These are phyloP conservation scores for Acacia acuminata DNA, from an alignment of 306 rosid species.

Conservation along the genomic window DNA sequence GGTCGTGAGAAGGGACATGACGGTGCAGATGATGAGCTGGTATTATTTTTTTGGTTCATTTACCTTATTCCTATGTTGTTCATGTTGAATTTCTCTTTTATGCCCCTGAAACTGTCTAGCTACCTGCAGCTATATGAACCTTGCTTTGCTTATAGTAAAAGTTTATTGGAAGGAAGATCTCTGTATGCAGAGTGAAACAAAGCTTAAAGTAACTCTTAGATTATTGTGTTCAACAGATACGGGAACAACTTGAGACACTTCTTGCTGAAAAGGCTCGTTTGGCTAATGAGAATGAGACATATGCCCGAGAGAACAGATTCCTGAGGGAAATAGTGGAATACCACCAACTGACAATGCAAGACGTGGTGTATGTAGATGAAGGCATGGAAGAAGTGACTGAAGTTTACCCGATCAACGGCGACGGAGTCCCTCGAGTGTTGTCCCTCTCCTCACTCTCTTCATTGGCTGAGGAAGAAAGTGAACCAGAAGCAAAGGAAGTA, in stretches of 20 bases:
- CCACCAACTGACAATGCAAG: slow-evolving; percentile 97
- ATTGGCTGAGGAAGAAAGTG: slow-evolving; percentile 36
- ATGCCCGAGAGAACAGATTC: slow-evolving; percentile 90
- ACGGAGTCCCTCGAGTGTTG: slow-evolving; percentile 41
- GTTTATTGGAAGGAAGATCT: slow-evolving; percentile 1
- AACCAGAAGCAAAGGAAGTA: slow-evolving; percentile 38
- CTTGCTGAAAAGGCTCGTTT: slow-evolving; percentile 90
- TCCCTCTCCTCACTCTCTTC: slow-evolving; percentile 57
- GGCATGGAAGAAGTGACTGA: slow-evolving; percentile 88
- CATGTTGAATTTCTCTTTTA: background rate
- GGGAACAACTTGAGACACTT: slow-evolving; percentile 92
- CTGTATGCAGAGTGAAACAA: background rate
- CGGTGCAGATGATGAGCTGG: slow-evolving; percentile 91
- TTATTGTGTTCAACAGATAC: slow-evolving; percentile 56
- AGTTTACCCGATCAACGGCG: slow-evolving; percentile 59
- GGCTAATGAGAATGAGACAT: slow-evolving; percentile 83
- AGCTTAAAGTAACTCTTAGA: background rate
- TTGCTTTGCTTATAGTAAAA: background rate
- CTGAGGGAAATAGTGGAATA: slow-evolving; percentile 94
- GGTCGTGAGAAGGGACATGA: slow-evolving; percentile 73
- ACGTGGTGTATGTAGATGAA: slow-evolving; percentile 84
- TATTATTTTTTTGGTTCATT: slow-evolving; percentile 28
- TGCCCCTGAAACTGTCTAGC: background rate
- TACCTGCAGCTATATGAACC: background rate
- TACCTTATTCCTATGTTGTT: background rate